Evolutionary conservation across 2,329 filamentous ascomycete species (phyloP).

Genomic region (Exophiala mesophila): DNA sequence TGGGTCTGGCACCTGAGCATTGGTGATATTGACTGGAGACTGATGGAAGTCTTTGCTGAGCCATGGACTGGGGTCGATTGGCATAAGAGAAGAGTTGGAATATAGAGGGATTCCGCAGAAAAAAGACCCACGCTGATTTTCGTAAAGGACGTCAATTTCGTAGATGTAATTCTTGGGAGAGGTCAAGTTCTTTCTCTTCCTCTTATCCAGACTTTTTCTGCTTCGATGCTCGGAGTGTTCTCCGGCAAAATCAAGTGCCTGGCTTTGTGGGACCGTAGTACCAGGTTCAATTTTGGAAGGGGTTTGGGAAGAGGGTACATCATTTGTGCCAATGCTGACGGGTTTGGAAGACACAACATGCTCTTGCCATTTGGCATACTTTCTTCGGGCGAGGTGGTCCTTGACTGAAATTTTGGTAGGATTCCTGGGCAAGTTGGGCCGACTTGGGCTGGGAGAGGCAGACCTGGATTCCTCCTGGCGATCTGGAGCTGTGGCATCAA

Average conservation of each 20-base stretch:
- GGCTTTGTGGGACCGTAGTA: slow-evolving; percentile 5
- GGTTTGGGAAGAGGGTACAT: slow-evolving; percentile 4
- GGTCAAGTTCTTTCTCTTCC: not conserved
- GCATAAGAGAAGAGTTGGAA: slow-evolving; percentile 75
- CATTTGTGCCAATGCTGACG: slow-evolving; percentile 3
- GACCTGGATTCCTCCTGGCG: slow-evolving; percentile 25
- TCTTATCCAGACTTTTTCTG: slow-evolving; percentile 12
- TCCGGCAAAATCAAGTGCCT: slow-evolving; percentile 18
- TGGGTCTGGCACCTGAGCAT: slow-evolving; percentile 88
- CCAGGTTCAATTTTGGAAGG: slow-evolving; percentile 2
- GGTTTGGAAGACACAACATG: slow-evolving; percentile 40
- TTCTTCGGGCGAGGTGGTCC: slow-evolving; percentile 37
- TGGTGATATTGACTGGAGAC: slow-evolving; percentile 67
- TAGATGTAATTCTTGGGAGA: slow-evolving; percentile 25
- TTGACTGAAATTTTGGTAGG: slow-evolving; percentile 35
- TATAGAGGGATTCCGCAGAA: slow-evolving; percentile 88
- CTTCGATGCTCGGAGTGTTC: slow-evolving; percentile 2
- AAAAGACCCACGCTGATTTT: slow-evolving; percentile 89
- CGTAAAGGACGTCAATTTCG: slow-evolving; percentile 83
- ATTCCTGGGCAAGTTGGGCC: slow-evolving; percentile 28
- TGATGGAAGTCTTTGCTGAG: slow-evolving; percentile 60
- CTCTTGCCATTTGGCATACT: slow-evolving; percentile 50
- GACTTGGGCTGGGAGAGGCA: slow-evolving; percentile 23
- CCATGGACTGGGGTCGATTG: slow-evolving; percentile 82
- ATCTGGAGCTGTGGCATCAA: slow-evolving; percentile 37